phyloP scores from a whole-genome alignment of 441 rosid species.

The Brassica hybrid region DNA sequence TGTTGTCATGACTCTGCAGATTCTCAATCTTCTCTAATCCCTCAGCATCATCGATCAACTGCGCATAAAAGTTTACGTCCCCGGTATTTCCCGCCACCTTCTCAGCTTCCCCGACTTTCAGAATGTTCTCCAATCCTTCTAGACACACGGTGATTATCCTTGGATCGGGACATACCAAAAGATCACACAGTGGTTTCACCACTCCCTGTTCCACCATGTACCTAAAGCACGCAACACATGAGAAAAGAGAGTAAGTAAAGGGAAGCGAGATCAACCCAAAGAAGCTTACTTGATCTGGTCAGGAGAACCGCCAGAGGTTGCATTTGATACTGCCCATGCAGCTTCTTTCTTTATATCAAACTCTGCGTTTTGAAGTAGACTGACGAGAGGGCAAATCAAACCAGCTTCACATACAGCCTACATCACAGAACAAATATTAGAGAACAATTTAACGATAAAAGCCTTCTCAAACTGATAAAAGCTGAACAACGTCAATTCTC shows the following conservation, averaged over 20 bases:
- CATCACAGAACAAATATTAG: slow-evolving; percentile 24
- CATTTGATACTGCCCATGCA: slow-evolving; percentile 79
- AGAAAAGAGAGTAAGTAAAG: no score
- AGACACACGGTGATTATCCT: slow-evolving; percentile 72
- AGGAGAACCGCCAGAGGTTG: slow-evolving; percentile 69
- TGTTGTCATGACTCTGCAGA: slow-evolving; percentile 75
- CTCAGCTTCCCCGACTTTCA: slow-evolving; percentile 70
- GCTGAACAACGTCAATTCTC: not conserved
- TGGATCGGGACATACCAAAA: slow-evolving; percentile 71
- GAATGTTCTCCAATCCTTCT: slow-evolving; percentile 74
- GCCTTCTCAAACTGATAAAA: slow-evolving; percentile 16
- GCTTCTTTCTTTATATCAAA: slow-evolving; percentile 81
- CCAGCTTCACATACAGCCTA: slow-evolving; percentile 68
- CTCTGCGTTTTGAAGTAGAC: slow-evolving; percentile 67
- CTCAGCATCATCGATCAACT: slow-evolving; percentile 66
- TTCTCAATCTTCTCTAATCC: slow-evolving; percentile 79
- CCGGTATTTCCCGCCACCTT: slow-evolving; percentile 50
- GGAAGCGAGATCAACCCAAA: not conserved
- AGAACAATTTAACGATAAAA: not conserved
- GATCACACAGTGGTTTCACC: slow-evolving; percentile 72
- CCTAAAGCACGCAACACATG: slow-evolving; percentile 22
- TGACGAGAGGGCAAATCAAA: slow-evolving; percentile 59
- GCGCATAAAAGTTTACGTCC: slow-evolving; percentile 59
- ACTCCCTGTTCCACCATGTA: slow-evolving; percentile 59
- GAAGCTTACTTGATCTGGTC: slow-evolving; percentile 66